Base-by-base conservation (phyloP, 2,329 filamentous ascomycete species). In the Fonsecaea pugnacius region DNA sequence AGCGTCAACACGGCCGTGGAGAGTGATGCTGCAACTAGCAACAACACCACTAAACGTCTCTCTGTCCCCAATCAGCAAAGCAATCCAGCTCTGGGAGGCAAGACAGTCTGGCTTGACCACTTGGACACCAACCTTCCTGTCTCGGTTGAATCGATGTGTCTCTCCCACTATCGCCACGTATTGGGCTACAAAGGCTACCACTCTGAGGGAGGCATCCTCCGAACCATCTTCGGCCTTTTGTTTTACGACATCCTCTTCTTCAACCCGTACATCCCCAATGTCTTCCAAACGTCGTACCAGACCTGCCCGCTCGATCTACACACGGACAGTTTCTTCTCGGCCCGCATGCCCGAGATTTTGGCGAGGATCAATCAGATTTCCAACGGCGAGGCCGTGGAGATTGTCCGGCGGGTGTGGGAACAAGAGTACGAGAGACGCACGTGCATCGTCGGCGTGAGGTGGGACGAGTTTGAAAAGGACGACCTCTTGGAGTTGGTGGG, bases 261-360 rank as follows among this genome's bases (percentile, higher is more conserved):
- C 30, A 56, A 69, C 48, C 62, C 66, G 1, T 96, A 96, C 76
- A 86, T 98, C 4, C 94, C 95, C 30, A 96, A 98, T 71, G 94
- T 99, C 61, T 99, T 99, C 76, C 94, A 98, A 75, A 99, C 95
- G 5, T 87, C 90, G 0, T 99, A 91, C 75, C 95, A 99, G 77
- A 96, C 92, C 0, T 96, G 92, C 73, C 95, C 95, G 0, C 80
- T 99, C 3, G 95, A 99, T 75, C 80, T 99, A 5, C 90, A 96
- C 74, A 96, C 93, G 0, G 95, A 99, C 75, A 88, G 90, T 2
- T 99, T 99, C 79, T 98, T 91, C 74, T 86, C 91, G 0, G 87
- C 89, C 0, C 86, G 95, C n/a, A 87, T 90, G 38, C 92, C 89
- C 3, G 93, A 96, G 78, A 95, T 98, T 74, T 96, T 96, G 73